A percentile compares a stretch with the other conserved stretches of the same genome.
Evolutionary conservation across 306 rosid species (phyloP).

Genomic region (Hippophae tibetana): DNA sequence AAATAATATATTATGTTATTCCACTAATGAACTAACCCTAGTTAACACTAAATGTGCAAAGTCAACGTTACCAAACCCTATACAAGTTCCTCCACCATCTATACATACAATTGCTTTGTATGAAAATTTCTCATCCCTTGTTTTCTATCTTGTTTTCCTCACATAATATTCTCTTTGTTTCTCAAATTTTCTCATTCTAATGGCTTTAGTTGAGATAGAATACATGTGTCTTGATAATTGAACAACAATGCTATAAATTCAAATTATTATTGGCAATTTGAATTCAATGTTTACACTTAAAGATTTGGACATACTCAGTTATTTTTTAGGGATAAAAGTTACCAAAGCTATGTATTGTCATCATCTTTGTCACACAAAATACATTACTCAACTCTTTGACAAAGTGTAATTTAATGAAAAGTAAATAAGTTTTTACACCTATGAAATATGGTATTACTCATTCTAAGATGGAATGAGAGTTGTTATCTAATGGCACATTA

Average conservation of each 20-base stretch:
- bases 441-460: too few relatives aligned
- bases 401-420: neutral
- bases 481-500: too few relatives aligned
- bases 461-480: too few relatives aligned
- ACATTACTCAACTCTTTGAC: too few relatives aligned
- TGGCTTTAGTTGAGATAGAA: constrained; percentile 65
- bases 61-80: constrained; percentile 21
- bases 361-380: neutral
- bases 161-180: neutral
- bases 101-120: constrained; percentile 20
- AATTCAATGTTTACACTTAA: neutral
- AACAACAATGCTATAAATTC: neutral
- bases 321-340: neutral
- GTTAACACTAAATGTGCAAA: constrained; percentile 12
- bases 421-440: too few relatives aligned
- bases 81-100: constrained; percentile 23
- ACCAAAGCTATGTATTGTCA: neutral
- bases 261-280: neutral
- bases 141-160: neutral
- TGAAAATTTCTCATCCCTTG: accelerated
- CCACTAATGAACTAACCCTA: constrained; percentile 27
- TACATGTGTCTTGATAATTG: constrained; percentile 39
- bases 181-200: neutral
- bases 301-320: neutral
- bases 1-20: neutral